Conservation (phyloP, 2,329 filamentous ascomycete genomes). For the Xylaria sp. region DNA sequence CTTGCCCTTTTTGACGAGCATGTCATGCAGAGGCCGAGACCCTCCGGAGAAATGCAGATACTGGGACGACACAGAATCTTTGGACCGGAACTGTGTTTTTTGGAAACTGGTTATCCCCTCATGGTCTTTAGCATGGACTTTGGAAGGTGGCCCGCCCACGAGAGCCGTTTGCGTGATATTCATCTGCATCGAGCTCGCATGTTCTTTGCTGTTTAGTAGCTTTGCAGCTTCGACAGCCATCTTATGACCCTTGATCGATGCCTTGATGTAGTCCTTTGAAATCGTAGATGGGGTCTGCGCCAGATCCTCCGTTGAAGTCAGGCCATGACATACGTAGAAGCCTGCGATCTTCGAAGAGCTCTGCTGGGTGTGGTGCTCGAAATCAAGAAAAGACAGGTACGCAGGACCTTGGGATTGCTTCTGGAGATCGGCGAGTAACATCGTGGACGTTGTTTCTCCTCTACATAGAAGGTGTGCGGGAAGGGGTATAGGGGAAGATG, state of each 20-base stretch:
- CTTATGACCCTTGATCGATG: conserved; percentile 10
- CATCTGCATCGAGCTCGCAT: conserved; percentile 1
- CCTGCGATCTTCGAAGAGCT: conserved; percentile 1
- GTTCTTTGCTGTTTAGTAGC: background rate
- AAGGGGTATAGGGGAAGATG: background rate
- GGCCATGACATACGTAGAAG: conserved; percentile 1
- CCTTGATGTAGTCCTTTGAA: conserved; percentile 4
- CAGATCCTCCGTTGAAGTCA: background rate
- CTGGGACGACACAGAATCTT: conserved; percentile 3
- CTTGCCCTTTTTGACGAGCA: conserved; percentile 4
- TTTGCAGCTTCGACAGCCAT: conserved; percentile 2
- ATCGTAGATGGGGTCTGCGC: background rate
- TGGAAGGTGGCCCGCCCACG: background rate
- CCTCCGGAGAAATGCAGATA: conserved; percentile 12
- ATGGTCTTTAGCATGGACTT: conserved; percentile 2
- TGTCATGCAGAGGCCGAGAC: conserved; percentile 3
- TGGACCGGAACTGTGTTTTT: conserved; percentile 5
- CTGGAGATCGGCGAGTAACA: background rate
- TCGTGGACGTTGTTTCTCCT: background rate
- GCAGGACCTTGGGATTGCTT: conserved; percentile 5
- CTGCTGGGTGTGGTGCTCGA: background rate
- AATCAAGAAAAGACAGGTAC: conserved; percentile 4
- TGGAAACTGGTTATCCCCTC: conserved; percentile 9
- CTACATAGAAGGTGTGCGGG: background rate
- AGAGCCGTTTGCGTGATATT: conserved; percentile 5